A percentile compares a stretch with the other conserved stretches of the same genome.
phyloP scores from a whole-genome alignment of 139 green algal genomes.

The Chlamydomonas sphaeroides region DNA sequence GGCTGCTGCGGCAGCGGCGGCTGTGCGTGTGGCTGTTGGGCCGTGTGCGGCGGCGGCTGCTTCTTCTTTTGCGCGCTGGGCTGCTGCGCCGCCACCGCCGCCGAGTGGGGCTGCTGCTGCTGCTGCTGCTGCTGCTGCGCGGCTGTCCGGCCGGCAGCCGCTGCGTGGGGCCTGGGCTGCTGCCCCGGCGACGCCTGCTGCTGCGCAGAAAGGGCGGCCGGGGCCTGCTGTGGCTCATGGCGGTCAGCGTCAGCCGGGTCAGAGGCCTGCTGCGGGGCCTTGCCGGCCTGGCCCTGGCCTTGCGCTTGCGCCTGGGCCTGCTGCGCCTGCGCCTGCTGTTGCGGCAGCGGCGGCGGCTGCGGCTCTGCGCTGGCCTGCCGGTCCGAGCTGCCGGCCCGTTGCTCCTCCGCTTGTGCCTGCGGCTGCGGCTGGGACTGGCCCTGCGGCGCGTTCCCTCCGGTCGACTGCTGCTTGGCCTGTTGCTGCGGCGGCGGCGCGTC shows the following conservation, averaged over 20 bases:
- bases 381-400: not conserved
- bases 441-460: not conserved
- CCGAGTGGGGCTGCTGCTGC: not conserved
- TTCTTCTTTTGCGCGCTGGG: not conserved
- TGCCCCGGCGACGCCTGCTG: no score
- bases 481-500: constrained; percentile 1
- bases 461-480: not conserved
- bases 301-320: not conserved
- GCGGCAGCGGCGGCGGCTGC: no score
- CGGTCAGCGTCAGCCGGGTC: no score
- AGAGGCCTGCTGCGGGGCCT: not conserved
- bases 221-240: no score
- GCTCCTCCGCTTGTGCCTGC: not conserved
- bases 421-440: not conserved
- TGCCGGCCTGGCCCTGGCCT: not conserved
- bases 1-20: not conserved
- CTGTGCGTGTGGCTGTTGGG: not conserved
- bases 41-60: not conserved
- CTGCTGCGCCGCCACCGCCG: not conserved
- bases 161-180: no score
- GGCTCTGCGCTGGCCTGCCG: no score
- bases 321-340: not conserved
- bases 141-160: no score
- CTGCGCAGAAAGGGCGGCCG: no score
- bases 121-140: not conserved